These are phyloP conservation scores for Austropuccinia psidii DNA, from an alignment of 1,284 basidiomycete species.

Conservation along the genomic window DNA sequence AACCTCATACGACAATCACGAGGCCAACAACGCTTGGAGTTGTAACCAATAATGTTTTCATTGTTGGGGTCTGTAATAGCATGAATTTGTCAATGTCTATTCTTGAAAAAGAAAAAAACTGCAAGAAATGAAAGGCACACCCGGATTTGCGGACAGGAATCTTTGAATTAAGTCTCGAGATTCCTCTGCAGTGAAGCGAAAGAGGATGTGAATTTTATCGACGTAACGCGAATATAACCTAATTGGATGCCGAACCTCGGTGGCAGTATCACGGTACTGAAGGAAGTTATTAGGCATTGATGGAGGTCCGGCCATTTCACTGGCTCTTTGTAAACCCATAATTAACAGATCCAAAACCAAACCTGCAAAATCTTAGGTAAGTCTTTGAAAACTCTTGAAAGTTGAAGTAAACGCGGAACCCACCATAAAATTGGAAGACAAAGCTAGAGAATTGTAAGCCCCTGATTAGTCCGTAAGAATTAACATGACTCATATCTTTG, in stretches of 20 bases:
- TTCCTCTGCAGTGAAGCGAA: slow-evolving; percentile 98
- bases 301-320: slow-evolving; percentile 93
- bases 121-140: slow-evolving; percentile 64
- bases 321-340: slow-evolving; percentile 83
- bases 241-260: slow-evolving; percentile 88
- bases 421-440: slow-evolving; percentile 91
- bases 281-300: slow-evolving; percentile 93
- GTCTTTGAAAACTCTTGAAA: slow-evolving; percentile 52
- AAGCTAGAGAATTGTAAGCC: slow-evolving; percentile 93
- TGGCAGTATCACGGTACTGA: slow-evolving; percentile 83
- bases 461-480: slow-evolving; percentile 83
- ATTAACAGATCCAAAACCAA: slow-evolving; percentile 66
- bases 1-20: slow-evolving; percentile 97
- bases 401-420: neutral
- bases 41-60: slow-evolving; percentile 97
- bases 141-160: slow-evolving; percentile 48
- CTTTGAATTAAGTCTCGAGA: slow-evolving; percentile 95
- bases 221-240: slow-evolving; percentile 87
- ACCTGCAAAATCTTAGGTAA: slow-evolving; percentile 41
- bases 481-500: slow-evolving; percentile 76
- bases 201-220: slow-evolving; percentile 84
- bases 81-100: neutral
- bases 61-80: slow-evolving; percentile 53
- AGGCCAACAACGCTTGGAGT: slow-evolving; percentile 99
- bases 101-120: slow-evolving; percentile 65